These are phyloP conservation scores for Tuber indicum DNA, from an alignment of 495 filamentous ascomycete genomes.

Conservation along the genomic window DNA sequence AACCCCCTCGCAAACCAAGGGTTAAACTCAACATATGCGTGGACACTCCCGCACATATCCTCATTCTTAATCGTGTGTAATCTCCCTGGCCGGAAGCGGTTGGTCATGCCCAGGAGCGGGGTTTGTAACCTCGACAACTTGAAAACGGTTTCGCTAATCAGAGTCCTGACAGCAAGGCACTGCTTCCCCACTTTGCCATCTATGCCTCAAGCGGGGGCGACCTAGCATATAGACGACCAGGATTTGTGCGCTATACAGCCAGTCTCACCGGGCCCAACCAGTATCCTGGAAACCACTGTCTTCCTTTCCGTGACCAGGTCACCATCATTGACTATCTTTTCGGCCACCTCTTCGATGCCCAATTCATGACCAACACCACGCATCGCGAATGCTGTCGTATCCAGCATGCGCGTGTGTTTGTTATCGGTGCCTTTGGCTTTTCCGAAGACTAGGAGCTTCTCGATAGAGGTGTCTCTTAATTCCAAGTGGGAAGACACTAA, in stretches of 20 bases:
- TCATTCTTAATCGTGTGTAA: constrained; percentile 10
- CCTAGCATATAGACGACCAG: constrained; percentile 10
- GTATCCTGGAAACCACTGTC: background rate
- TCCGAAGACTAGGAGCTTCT: constrained; percentile 27
- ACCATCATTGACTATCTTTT: background rate
- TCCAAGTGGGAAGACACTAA: constrained; percentile 16
- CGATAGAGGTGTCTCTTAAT: constrained; percentile 18
- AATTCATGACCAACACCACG: constrained; percentile 25
- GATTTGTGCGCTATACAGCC: background rate
- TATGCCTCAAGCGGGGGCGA: constrained; percentile 5
- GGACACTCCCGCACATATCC: constrained; percentile 37
- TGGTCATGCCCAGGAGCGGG: constrained; percentile 1
- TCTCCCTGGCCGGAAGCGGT: background rate
- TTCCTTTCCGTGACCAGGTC: background rate
- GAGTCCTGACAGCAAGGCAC: constrained; percentile 23
- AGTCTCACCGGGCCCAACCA: background rate
- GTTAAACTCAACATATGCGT: constrained; percentile 72
- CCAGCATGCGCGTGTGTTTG: constrained; percentile 2
- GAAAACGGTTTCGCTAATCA: constrained; percentile 12
- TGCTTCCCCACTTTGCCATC: constrained; percentile 7
- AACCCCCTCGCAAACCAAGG: constrained; percentile 61
- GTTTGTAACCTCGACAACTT: constrained; percentile 7
- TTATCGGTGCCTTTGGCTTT: constrained; percentile 12
- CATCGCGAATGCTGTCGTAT: constrained; percentile 17
- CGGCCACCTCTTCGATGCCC: constrained; percentile 14